Evolutionary conservation across 1,139 yeast species (phyloP).

Genomic region (Taphrina wiesneri): DNA sequence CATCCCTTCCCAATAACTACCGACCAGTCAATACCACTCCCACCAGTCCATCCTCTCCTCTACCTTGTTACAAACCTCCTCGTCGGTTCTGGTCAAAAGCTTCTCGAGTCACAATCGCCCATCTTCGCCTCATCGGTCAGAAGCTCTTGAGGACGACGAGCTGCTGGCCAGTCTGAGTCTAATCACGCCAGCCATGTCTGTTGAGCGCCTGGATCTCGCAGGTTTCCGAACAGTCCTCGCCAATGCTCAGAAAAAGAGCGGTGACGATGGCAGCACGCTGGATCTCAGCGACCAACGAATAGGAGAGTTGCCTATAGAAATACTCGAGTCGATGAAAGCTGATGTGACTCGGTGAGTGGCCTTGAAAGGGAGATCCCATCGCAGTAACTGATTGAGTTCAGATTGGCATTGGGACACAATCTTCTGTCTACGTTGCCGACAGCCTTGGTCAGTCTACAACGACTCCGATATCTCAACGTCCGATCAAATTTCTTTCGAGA

Average conservation of each 20-base stretch:
- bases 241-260: slow-evolving; percentile 16
- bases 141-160: not conserved
- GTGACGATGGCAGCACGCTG: slow-evolving; percentile 34
- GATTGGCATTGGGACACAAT: slow-evolving; percentile 36
- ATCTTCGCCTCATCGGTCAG: not conserved
- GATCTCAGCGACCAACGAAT: slow-evolving; percentile 47
- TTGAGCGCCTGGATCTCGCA: slow-evolving; percentile 13
- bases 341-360: slow-evolving; percentile 51
- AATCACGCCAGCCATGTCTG: not conserved
- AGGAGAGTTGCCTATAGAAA: slow-evolving; percentile 47
- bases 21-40: not conserved
- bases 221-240: slow-evolving; percentile 18
- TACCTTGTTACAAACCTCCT: not conserved
- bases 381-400: slow-evolving; percentile 4
- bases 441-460: slow-evolving; percentile 49
- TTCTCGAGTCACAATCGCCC: not conserved
- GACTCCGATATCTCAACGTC: slow-evolving; percentile 63
- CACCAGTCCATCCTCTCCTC: not conserved
- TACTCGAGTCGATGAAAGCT: slow-evolving; percentile 48
- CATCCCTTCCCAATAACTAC: not conserved
- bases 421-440: slow-evolving; percentile 36
- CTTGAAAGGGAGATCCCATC: no score
- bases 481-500: slow-evolving; percentile 59
- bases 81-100: not conserved
- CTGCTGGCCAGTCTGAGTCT: slow-evolving; percentile 1